Percentiles rank a stretch among this genome's conserved stretches.
These are phyloP conservation scores for Staphylotrichum tortipilum DNA, from an alignment of 495 filamentous ascomycete species.

Conservation along the genomic window DNA sequence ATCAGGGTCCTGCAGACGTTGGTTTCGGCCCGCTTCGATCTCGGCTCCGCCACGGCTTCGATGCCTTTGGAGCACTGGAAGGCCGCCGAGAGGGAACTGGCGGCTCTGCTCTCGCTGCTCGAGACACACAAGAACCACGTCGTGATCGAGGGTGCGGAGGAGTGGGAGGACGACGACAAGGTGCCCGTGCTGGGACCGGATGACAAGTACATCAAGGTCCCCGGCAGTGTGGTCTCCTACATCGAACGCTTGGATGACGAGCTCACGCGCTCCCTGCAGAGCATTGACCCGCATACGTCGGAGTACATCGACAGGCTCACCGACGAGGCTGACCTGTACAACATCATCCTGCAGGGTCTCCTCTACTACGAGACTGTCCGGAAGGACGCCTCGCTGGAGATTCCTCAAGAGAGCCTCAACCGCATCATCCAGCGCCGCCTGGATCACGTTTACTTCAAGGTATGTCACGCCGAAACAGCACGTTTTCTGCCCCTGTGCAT, in stretches of 20 bases:
- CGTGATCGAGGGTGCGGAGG: conserved; percentile 83
- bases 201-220: conserved; percentile 73
- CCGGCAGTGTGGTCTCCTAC: conserved; percentile 88
- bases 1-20: conserved; percentile 88
- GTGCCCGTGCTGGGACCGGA: conserved; percentile 60
- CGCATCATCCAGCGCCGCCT: conserved; percentile 85
- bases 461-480: conserved; percentile 30
- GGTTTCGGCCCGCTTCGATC: conserved; percentile 89
- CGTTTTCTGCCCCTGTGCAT: neutral
- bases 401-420: conserved; percentile 75
- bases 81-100: conserved; percentile 77
- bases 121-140: conserved; percentile 69
- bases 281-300: conserved; percentile 95
- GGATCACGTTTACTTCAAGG: conserved; percentile 98
- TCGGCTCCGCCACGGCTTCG: conserved; percentile 70
- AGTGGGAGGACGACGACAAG: conserved; percentile 99
- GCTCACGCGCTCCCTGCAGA: conserved; percentile 88
- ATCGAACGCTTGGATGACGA: conserved; percentile 95
- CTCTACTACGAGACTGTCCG: conserved; percentile 77
- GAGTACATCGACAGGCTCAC: conserved; percentile 94
- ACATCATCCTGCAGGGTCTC: conserved; percentile 74
- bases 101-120: conserved; percentile 65
- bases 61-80: conserved; percentile 99
- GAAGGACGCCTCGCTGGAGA: conserved; percentile 61
- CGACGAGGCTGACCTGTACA: conserved; percentile 88